A percentile compares a stretch with the other conserved stretches of the same genome.
These are phyloP conservation scores for Gyrodon lividus DNA, from an alignment of 768 basidiomycete species.

Conservation along the genomic window DNA sequence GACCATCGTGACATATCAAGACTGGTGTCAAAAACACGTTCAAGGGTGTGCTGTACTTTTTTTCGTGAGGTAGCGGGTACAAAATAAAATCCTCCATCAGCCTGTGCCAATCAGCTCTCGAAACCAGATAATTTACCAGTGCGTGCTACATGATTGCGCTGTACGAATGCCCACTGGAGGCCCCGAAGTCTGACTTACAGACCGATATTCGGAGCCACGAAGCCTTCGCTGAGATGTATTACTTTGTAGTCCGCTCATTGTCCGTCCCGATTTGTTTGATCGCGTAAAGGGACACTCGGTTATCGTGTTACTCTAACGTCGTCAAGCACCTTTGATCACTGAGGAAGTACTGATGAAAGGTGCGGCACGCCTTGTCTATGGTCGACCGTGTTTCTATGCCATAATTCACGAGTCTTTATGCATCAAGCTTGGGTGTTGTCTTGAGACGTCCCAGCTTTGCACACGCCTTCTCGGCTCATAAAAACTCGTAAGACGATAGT, in stretches of 20 bases:
- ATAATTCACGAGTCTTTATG: too few relatives aligned
- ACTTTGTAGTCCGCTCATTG: constrained; percentile 28
- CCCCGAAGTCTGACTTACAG: not conserved
- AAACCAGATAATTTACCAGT: not conserved
- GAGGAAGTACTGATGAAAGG: too few relatives aligned
- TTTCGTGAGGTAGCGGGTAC: too few relatives aligned
- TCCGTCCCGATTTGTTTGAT: constrained; percentile 14
- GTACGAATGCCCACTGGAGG: not conserved
- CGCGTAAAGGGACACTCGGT: constrained; percentile 13
- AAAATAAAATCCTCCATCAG: not conserved
- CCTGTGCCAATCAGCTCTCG: not conserved
- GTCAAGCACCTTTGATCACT: too few relatives aligned
- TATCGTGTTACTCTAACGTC: too few relatives aligned
- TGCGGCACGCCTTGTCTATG: too few relatives aligned
- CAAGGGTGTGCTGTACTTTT: not conserved
- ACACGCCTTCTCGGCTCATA: too few relatives aligned
- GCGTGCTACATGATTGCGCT: not conserved
- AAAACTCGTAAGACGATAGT: too few relatives aligned
- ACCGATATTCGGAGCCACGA: not conserved
- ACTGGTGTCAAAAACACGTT: constrained; percentile 6
- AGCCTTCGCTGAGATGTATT: constrained; percentile 18
- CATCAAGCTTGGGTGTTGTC: too few relatives aligned
- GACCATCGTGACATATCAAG: constrained; percentile 11
- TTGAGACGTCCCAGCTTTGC: too few relatives aligned
- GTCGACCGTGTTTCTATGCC: too few relatives aligned